Base-by-base conservation (phyloP, 495 filamentous ascomycete species). In the Hypoxylon perforatum region DNA sequence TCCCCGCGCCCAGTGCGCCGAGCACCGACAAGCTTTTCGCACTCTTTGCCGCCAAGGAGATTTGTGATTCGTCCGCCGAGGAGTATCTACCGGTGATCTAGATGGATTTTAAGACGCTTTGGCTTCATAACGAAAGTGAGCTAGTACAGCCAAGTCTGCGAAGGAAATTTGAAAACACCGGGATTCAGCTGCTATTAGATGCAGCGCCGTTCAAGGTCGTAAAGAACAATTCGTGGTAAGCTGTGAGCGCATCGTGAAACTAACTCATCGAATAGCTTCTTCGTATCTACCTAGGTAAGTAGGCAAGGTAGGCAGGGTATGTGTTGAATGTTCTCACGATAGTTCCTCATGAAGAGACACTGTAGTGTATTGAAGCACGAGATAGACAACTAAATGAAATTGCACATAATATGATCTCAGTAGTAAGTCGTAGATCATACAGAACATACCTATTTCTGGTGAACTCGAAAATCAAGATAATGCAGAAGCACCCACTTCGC, bases 351-450 rank as follows among this genome's bases (percentile, higher is more conserved):
- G 25, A 3, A 7, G 25, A 28, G 25, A 28, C 7, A 28, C 25
- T 28, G 25, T 3, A 28, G 7, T 28, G 25, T 7, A 28, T 7
- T 28, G 7, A 28, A 28, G 25, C 3, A 7, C 25, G 7, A 28
- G 25, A 41, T n/a, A n/a, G n/a, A n/a, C n/a, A n/a, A n/a, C n/a
- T n/a, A n/a, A n/a, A n/a, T 47, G 38, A 18, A 36, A 9, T 10
- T 36, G 14, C 15, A 57, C 46, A 36, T 22, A 36, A 11, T 25
- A 36, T 30, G 22, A 35, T 42, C 17, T 25, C 18, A 4, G 54
- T n/a, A 39, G n/a, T 41, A 22, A 48, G n/a, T 4, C 28, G 65
- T 63, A 63, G 55, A 63, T 60, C 55, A 69, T 63, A 69, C 59
- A 60, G 56, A 11, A 14, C 18, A 25, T 17, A 21, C 17, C 54